Conservation (phyloP, 2,329 filamentous ascomycete species). For the Penicillium sp. region DNA sequence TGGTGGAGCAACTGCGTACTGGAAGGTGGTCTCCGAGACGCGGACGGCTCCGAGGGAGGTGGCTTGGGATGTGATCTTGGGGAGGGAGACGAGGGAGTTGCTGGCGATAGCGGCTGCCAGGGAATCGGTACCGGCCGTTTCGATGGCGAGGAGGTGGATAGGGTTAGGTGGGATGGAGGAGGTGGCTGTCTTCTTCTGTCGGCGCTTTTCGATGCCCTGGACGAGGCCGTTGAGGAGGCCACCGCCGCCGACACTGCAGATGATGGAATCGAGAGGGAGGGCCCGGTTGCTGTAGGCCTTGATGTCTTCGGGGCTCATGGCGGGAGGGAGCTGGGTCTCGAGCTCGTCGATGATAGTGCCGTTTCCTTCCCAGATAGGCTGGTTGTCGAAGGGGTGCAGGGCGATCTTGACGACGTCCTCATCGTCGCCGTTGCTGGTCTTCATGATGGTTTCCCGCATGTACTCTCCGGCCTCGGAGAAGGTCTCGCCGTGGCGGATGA, state of each 20-base stretch:
- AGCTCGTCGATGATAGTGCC: slow-evolving; percentile 49
- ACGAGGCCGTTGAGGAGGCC: slow-evolving; percentile 77
- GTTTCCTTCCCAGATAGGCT: slow-evolving; percentile 50
- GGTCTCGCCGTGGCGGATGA: slow-evolving; percentile 67
- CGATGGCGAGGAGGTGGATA: slow-evolving; percentile 67
- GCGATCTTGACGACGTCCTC: slow-evolving; percentile 43
- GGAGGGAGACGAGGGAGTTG: slow-evolving; percentile 63
- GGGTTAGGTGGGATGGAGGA: slow-evolving; percentile 27
- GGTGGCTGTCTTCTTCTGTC: slow-evolving; percentile 35
- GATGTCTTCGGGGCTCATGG: slow-evolving; percentile 34
- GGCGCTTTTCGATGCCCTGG: slow-evolving; percentile 62
- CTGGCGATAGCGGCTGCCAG: slow-evolving; percentile 62
- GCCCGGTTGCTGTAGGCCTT: slow-evolving; percentile 29
- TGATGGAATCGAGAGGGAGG: slow-evolving; percentile 64
- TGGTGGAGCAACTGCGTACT: slow-evolving; percentile 57
- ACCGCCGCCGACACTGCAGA: slow-evolving; percentile 80
- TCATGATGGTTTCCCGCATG: slow-evolving; percentile 57
- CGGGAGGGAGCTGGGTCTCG: slow-evolving; percentile 41
- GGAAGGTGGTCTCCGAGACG: slow-evolving; percentile 69
- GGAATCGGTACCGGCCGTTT: slow-evolving; percentile 74
- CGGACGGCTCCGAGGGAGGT: slow-evolving; percentile 71
- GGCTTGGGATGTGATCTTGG: slow-evolving; percentile 73
- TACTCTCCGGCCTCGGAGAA: slow-evolving; percentile 71
- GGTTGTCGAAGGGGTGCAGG: slow-evolving; percentile 49
- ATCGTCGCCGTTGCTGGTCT: slow-evolving; percentile 25